phyloP scores from a whole-genome alignment of 2,329 filamentous ascomycete genomes.

The Diaporthe helianthi region DNA sequence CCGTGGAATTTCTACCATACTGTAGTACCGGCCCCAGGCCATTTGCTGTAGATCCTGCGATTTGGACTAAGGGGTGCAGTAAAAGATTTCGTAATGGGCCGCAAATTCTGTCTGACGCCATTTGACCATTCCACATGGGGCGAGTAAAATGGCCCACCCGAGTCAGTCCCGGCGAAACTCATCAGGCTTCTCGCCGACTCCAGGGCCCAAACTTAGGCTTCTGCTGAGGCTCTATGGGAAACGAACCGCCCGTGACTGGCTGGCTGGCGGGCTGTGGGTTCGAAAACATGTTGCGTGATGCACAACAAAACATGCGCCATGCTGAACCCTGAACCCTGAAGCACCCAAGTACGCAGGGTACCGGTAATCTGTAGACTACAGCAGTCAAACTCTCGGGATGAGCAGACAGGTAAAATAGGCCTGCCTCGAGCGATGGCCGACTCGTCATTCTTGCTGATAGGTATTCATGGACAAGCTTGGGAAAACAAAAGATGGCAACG shows the following conservation, averaged over 20 bases:
- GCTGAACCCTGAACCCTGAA: background rate
- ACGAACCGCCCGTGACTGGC: background rate
- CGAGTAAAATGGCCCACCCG: conserved; percentile 2
- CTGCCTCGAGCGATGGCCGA: background rate
- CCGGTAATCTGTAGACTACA: background rate
- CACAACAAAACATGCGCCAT: background rate
- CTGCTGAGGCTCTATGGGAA: background rate
- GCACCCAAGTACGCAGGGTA: too few relatives aligned
- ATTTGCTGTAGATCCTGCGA: conserved; percentile 2
- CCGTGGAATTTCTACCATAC: background rate
- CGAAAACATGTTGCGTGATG: background rate
- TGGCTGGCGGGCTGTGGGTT: background rate
- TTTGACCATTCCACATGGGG: conserved; percentile 29
- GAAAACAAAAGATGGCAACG: background rate
- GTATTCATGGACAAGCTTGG: too few relatives aligned
- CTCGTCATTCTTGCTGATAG: too few relatives aligned
- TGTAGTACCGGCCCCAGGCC: background rate
- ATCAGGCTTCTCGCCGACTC: conserved; percentile 1
- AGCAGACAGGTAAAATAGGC: background rate
- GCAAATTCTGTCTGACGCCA: conserved; percentile 34
- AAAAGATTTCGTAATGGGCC: conserved; percentile 31
- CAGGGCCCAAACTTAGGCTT: conserved; percentile 1
- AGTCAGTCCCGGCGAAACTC: conserved; percentile 13
- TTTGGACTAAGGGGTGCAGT: background rate
- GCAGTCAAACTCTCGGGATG: too few relatives aligned